These are phyloP conservation scores for Debaryomycetaceae sp. DNA, from an alignment of 1,139 yeast genomes.

Conservation along the genomic window DNA sequence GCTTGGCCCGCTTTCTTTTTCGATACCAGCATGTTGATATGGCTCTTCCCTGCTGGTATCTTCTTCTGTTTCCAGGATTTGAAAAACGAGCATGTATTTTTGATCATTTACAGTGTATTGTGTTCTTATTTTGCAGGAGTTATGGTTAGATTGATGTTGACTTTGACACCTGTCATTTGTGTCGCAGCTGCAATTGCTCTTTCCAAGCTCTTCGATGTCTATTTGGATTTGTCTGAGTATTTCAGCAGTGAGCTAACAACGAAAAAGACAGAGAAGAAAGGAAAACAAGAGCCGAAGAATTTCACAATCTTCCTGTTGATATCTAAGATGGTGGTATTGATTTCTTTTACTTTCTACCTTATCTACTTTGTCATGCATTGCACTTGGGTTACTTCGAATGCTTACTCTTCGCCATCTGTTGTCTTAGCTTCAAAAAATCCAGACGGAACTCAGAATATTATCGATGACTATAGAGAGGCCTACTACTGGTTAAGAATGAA, in stretches of 20 bases:
- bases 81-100: constrained; percentile 87
- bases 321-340: constrained; percentile 61
- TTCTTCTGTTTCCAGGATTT: constrained; percentile 87
- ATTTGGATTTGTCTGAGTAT: constrained; percentile 61
- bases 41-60: constrained; percentile 99
- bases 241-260: constrained; percentile 15
- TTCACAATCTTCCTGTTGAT: constrained; percentile 36
- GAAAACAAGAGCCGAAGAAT: constrained; percentile 10
- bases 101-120: constrained; percentile 83
- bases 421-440: constrained; percentile 82
- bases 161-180: constrained; percentile 94
- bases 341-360: constrained; percentile 73
- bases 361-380: constrained; percentile 87
- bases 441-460: constrained; percentile 81
- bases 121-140: constrained; percentile 99
- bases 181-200: constrained; percentile 85
- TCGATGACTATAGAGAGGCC: constrained; percentile 98
- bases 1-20: constrained; percentile 99
- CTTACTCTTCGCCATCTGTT: constrained; percentile 97
- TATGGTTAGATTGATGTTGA: constrained; percentile 96
- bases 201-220: constrained; percentile 79
- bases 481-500: constrained; percentile 99
- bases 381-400: constrained; percentile 95
- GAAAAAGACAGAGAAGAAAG: constrained; percentile 9
- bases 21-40: constrained; percentile 86